Evolutionary conservation across 2,329 filamentous ascomycete species (phyloP), one percentile per base, ranked within the genome.

Genomic region (Pseudogymnoascus sp.): DNA sequence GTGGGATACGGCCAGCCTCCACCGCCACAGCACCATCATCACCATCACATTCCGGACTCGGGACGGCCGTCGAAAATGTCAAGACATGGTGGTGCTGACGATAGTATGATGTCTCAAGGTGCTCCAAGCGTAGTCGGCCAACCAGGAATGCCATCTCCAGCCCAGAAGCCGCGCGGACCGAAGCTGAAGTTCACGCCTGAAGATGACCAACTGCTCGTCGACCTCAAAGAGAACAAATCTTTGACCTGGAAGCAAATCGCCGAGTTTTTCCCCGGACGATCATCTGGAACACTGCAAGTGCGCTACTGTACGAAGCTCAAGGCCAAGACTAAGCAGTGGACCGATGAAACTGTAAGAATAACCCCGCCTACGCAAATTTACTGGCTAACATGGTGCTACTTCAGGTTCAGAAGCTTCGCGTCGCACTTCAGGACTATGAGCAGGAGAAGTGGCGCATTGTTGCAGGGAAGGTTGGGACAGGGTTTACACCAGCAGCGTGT

Each of bases 171-270:
- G 9, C 86, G 90, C 65, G 91, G 91, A 2, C 92, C 92, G 6
- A 97, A 96, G 77, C 81, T 96, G 69, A 96, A 96, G 76, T 97
- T 97, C 73, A 96, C 92, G 0, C 87, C 90, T 9, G 92, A 96
- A 75, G 93, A 97, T 73, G 93, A 97, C 75, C 87, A 90, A 68
- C 79, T 96, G 59, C 81, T 97, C 62, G 88, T 96, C 63, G 90
- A 96, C 72, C 79, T 97, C 66, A 97, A 97, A 75, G 93, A 97
- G 77, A 93, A 95, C 72, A 96, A 95, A 76, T 93, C 91, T 72
- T 80, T 97, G 73, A 96, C 93, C 4, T 97, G 93, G 93, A 96
- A 96, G 77, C 93, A 97, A 79, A 97, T 97, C 72, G 91, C 92
- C 63, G 93, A 96, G 72, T 96, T 96, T 77, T 97, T 97, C 70